Percentiles rank a stretch among this genome's conserved stretches.
Evolutionary conservation across 352 stramenopile species (phyloP).

Genomic region (Pythium diclinum): DNA sequence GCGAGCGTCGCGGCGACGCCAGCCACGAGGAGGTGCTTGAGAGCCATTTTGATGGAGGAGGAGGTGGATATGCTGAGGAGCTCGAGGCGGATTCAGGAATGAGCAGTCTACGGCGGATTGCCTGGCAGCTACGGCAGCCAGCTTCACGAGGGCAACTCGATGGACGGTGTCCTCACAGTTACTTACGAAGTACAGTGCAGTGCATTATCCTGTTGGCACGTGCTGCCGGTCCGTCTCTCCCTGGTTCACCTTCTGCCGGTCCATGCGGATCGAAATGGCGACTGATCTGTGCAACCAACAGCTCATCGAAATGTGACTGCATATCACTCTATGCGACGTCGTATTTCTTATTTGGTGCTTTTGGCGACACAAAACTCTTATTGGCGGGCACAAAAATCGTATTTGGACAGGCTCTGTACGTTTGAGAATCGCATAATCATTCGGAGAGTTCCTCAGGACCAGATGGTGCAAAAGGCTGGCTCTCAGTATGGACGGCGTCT

Average conservation of each 20-base stretch:
- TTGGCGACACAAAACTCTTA: not conserved
- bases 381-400: not conserved
- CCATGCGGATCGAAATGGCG: not conserved
- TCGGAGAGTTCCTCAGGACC: not conserved
- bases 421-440: not conserved
- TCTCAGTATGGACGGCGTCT: not conserved
- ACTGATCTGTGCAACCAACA: not conserved
- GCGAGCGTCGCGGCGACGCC: conserved; percentile 11
- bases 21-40: conserved; percentile 13
- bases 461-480: not conserved
- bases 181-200: too few relatives aligned
- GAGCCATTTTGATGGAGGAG: conserved; percentile 2
- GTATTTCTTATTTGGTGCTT: not conserved
- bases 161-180: not conserved
- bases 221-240: conserved; percentile 4
- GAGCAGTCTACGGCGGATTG: not conserved
- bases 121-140: not conserved
- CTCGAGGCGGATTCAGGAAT: conserved; percentile 8
- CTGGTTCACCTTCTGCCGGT: not conserved
- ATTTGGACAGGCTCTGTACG: not conserved
- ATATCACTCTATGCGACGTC: not conserved
- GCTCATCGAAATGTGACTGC: not conserved
- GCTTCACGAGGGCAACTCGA: conserved; percentile 8
- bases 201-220: not conserved
- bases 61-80: not conserved